A percentile compares a stretch with the other conserved stretches of the same genome.
Evolutionary conservation across 345 rosid species (phyloP).

Genomic region (Physaria fendleri): DNA sequence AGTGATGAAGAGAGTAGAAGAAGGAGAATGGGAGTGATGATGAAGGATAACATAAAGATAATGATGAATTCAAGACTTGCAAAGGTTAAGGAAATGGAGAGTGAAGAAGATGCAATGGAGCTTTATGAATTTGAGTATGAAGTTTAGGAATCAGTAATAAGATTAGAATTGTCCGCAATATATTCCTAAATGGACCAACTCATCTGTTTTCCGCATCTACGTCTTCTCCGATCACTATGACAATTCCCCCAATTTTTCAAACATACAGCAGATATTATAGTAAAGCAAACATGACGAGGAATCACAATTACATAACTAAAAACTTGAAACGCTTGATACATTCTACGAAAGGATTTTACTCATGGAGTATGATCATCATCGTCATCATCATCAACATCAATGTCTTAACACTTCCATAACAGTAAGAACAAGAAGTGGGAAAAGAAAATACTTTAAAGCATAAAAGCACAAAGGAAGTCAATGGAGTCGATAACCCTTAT

Average conservation of each 20-base stretch:
- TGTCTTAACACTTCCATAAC: neutral
- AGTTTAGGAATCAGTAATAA: no score
- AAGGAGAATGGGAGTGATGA: no score
- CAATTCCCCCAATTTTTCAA: neutral
- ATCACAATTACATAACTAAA: neutral
- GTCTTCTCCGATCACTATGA: neutral
- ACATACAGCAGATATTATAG: neutral
- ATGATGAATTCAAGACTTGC: no score
- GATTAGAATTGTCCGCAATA: no score
- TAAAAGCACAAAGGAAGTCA: neutral
- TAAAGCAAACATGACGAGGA: neutral
- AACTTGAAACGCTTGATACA: neutral
- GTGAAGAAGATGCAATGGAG: no score
- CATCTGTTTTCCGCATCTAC: neutral
- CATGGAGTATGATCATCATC: neutral
- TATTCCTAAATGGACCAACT: neutral
- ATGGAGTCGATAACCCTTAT: neutral
- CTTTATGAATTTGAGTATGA: no score
- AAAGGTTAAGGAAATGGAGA: no score
- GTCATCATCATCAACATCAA: slow-evolving; percentile 11
- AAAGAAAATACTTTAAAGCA: neutral
- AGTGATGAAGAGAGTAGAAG: no score
- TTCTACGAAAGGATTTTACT: neutral
- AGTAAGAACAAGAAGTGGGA: neutral
- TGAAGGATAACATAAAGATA: no score